Base-by-base conservation (phyloP, 768 basidiomycete genomes). In the Chlorophyllum brunneum region DNA sequence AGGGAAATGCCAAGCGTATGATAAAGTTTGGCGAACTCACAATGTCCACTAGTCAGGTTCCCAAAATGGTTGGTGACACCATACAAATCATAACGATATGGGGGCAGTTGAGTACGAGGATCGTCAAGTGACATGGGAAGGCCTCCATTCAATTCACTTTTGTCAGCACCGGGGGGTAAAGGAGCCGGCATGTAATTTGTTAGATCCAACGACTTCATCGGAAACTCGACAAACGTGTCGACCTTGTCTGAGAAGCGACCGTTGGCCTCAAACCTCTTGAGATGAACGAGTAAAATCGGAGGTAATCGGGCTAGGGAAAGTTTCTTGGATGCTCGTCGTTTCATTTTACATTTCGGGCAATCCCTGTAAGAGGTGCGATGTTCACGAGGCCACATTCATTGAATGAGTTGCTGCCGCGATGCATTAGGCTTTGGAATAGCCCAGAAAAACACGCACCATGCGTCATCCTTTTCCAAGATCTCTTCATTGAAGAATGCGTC, bases 31-130 rank as follows among this genome's bases (percentile, higher is more conserved):
- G 38, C 5, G 2, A 27, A 42, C 93, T 69, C 60, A 97, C 97
- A 99, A 68, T 99, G 97, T 0, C 97, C 97, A 63, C 90, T 92
- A 61, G 86, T 92, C 49, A 99, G 70, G 63, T 85, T 95, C 8
- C 97, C 97, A 66, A 85, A 92, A 70, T 99, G 97, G 66, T 98
- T 98, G 53, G 92, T 95, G 36, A 98, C 94, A 8, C 78, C 95
- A 63, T 97, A 98, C 57, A 98, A 70, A 61, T 99, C 95, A 65
- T 98, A 99, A 58, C 74, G 80, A 66, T 92, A 98, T 2, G 93
- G 93, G 18, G 91, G 92, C n/a, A 83, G 63, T 67, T 94, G 91
- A 15, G 80, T 74, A 16, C 90, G 76, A 1, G 93, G 89, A 64
- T 94, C 94, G 16, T 88, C 83, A 18, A 64, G 61, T 13, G 76